Evolutionary conservation across 441 rosid genomes (phyloP), one percentile per base, ranked within the genome.

Genomic region (Monsonia emarginata): DNA sequence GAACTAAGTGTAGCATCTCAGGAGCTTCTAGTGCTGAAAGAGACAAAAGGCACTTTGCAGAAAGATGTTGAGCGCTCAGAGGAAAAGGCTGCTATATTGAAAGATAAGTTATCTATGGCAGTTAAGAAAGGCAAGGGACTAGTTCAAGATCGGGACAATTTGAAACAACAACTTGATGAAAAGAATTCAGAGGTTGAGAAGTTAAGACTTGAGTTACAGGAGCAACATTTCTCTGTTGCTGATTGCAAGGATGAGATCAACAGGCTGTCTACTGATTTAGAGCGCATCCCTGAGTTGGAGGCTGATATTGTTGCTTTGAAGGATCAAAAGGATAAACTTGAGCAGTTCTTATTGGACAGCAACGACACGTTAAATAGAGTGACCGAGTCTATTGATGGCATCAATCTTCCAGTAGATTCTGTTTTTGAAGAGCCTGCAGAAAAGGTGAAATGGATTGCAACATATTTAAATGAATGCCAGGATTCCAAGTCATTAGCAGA

Each of bases 91-190:
- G 72, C 86, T 74, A 69, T 90, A 67, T 75, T 90, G 42, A 83
- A 86, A 72, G 97, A 93, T 74, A 93, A 93, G 75, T 83, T 93
- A 69, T 83, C 98, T 64, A 79, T 86, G 90, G 96, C 98, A 62
- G 87, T 92, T 72, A 92, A 86, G 86, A 92, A 92, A 82, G 98
- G 98, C 27, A 92, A 92, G 86, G 98, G 95, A 50, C 75, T 92
- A 75, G 83, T 89, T 67, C 95, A 88, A 78, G 98, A 92, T 78
- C 81, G 86, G 62, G 91, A 92, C 74, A 86, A 88, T 69, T 71
- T 84, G 67, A 92, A 83, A 77, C 74, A 72, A 59, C 79, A 76
- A 65, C 65, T 88, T 50, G 94, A 85, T 67, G 96, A 88, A 76
- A 92, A 82, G 79, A 85, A 76, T 64, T 72, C 82, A 32, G 92